Percentiles rank a stretch among this genome's conserved stretches.
phyloP scores from a whole-genome alignment of 2,329 filamentous ascomycete genomes.

The Lachnellula willkommii region DNA sequence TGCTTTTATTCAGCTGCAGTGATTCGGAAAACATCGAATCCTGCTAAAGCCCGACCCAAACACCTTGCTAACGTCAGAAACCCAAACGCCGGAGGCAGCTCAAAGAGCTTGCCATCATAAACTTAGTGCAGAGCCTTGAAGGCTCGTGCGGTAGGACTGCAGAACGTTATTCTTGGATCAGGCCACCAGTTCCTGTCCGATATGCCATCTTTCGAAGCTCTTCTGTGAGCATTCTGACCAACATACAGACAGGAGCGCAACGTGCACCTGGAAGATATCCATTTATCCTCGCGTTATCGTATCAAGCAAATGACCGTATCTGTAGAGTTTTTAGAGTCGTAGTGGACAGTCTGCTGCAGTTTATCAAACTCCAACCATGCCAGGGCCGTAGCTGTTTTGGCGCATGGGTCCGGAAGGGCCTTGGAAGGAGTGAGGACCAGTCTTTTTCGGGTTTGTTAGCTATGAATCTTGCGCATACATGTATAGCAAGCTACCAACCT shows the following conservation, averaged over 20 bases:
- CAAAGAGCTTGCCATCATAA: conserved; percentile 5
- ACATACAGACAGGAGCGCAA: not conserved
- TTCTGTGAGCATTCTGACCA: conserved; percentile 3
- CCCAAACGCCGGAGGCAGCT: conserved; percentile 12
- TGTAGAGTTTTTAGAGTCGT: not conserved
- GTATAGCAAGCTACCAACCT: conserved; percentile 41
- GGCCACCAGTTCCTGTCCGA: not conserved
- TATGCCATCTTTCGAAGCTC: conserved; percentile 11
- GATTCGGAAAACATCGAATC: not conserved
- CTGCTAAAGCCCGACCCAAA: not conserved
- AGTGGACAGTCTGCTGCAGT: conserved; percentile 1
- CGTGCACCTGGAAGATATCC: not conserved
- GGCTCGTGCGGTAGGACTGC: not conserved
- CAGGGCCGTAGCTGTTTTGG: conserved; percentile 47
- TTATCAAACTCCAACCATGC: conserved; percentile 50
- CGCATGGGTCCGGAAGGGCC: conserved; percentile 19
- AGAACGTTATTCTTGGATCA: not conserved
- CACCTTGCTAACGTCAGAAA: conserved; percentile 11
- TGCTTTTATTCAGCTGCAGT: not conserved
- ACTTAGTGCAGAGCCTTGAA: not conserved
- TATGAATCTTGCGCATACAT: conserved; percentile 1
- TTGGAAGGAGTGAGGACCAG: conserved; percentile 23
- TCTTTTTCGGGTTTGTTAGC: conserved; percentile 27
- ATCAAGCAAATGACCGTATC: not conserved
- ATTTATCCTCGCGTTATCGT: not conserved